A percentile compares a stretch with the other conserved stretches of the same genome.
Conservation (phyloP, 257 asterid genomes). For the Nicotiana sylvestris region DNA sequence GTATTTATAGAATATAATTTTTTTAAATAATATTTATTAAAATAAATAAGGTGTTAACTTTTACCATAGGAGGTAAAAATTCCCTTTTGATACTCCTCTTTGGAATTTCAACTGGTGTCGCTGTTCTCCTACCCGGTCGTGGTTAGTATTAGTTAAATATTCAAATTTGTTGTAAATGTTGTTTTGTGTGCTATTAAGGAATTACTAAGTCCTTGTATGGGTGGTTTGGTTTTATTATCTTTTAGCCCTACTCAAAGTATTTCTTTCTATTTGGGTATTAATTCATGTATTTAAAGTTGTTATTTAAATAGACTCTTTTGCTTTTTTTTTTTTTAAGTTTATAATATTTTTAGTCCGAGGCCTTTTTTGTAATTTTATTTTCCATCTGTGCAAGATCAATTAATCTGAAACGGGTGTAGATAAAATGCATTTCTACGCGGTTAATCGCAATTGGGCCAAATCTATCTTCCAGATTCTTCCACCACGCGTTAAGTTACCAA, state of each 20-base stretch:
- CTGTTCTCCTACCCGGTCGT: slow-evolving; percentile 17
- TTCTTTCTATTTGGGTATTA: neutral
- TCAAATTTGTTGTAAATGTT: neutral
- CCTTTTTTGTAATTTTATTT: neutral
- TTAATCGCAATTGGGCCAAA: no score
- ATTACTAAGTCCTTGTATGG: neutral
- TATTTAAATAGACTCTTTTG: neutral
- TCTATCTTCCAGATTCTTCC: no score
- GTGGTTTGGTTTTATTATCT: neutral
- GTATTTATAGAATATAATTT: no score
- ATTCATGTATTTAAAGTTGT: no score
- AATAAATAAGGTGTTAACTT: no score
- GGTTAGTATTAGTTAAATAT: neutral
- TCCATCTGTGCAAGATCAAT: no score
- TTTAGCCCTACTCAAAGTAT: neutral
- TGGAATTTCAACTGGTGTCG: slow-evolving; percentile 34
- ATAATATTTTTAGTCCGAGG: neutral
- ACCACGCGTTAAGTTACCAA: no score
- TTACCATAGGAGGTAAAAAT: no score
- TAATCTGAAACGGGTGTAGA: no score
- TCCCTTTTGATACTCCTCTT: slow-evolving; percentile 37
- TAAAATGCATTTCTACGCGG: no score
- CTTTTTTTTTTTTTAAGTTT: neutral
- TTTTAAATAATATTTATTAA: no score
- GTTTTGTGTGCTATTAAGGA: neutral